Base-by-base conservation (phyloP, 352 stramenopile species). In the Phytophthora colocasiae region DNA sequence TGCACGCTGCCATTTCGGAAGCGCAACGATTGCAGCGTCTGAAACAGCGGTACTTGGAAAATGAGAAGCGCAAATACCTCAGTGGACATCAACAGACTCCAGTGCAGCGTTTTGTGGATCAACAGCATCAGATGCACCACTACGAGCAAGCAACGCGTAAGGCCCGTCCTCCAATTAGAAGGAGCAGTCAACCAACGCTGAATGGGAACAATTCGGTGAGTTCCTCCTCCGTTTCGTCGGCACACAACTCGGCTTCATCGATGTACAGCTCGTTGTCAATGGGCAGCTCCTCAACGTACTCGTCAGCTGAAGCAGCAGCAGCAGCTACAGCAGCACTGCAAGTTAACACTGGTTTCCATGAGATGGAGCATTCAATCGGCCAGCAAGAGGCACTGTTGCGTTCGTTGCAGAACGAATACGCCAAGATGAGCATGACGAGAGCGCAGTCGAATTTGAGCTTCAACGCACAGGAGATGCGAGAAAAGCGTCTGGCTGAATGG, bases 301-400 rank as follows among this genome's bases (percentile, higher is more conserved):
- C 66, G 9, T 58, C 54, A 27, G 43, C 58, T 7, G 73, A 71
- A 41, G 65, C 54, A 12, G 61, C 62, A 17, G 55, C 57, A 15
- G 49, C 58, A 14, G 73, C 64, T 31, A 67, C 58, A 0, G 58
- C 68, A 43, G 71, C 71, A 54, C 19, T 75, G 29, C 66, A 75
- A 53, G 55, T 41, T 19, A 75, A 49, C 17, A 71, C 66, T n/a
- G 61, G 66, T 2, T 80, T 81, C 40, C 54, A 78, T 31, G 48
- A 73, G 31, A 83, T 90, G 81, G 72, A 90, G 41, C 64, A 76
- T 26, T 87, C 78, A 17, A 83, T 90, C 53, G 72, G 77, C 6
- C 64, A 90, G 44, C 81, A 90, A 40, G 70, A 82, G 27, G 69
- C 64, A 24, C 49, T 90, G 46, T 49, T 90, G 45, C 76, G 81